Percentiles rank a stretch among this genome's conserved stretches.
Evolutionary conservation across 352 stramenopile species (phyloP).

Genomic region (Phytophthora brassicae): DNA sequence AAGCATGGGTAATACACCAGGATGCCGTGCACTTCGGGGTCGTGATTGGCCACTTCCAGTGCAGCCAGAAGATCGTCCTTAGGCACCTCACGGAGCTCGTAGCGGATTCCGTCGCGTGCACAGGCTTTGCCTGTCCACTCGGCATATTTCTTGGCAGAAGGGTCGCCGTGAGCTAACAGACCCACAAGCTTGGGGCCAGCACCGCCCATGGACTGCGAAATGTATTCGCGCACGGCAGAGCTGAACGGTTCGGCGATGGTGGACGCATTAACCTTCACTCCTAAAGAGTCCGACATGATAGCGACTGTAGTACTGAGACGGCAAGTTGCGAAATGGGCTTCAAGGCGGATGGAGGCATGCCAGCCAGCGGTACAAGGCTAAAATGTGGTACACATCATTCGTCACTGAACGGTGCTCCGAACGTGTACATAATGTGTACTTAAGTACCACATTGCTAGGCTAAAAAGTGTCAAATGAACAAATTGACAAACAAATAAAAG

Average conservation of each 20-base stretch:
- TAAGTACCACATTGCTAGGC: too few species aligned
- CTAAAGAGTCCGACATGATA: conserved; percentile 23
- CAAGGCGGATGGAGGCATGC: conserved; percentile 3
- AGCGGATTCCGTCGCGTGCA: conserved; percentile 94
- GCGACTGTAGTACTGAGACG: not conserved
- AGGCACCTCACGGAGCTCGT: conserved; percentile 94
- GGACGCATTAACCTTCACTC: conserved; percentile 74
- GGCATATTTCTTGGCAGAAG: conserved; percentile 94
- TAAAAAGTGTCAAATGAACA: too few species aligned
- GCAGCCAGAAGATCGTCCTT: conserved; percentile 94
- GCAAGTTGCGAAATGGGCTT: conserved; percentile 4
- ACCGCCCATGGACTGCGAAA: conserved; percentile 71
- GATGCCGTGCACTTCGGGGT: conserved; percentile 95
- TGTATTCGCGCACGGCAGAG: conserved; percentile 81
- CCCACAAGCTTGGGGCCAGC: conserved; percentile 88
- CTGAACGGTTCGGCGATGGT: conserved; percentile 89
- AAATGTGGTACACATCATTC: conserved; percentile 2
- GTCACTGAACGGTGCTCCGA: too few species aligned
- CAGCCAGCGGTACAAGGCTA: too few species aligned
- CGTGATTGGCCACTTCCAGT: conserved; percentile 92
- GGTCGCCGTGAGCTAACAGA: conserved; percentile 95
- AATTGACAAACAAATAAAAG: too few species aligned
- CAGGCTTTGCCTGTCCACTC: conserved; percentile 97
- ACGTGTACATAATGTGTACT: too few species aligned
- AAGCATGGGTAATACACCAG: conserved; percentile 99